These are phyloP conservation scores for Colletotrichum spaethianum DNA, from an alignment of 2,329 filamentous ascomycete genomes.

Conservation along the genomic window DNA sequence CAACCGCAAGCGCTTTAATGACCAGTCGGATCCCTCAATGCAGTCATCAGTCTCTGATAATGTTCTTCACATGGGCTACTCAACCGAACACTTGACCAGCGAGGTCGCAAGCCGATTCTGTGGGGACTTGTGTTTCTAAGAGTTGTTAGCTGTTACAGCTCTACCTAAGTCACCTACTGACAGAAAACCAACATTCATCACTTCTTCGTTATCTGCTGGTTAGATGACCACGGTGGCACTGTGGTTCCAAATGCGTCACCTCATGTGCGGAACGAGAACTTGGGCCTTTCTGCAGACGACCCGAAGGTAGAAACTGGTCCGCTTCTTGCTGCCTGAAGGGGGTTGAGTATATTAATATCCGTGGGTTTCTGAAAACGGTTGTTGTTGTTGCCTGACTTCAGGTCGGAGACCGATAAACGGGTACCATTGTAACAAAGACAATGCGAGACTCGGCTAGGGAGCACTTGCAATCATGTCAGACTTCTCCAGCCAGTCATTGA, in stretches of 20 bases:
- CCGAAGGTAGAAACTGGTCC: slow-evolving; percentile 14
- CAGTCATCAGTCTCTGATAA: neutral
- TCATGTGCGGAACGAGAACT: slow-evolving; percentile 8
- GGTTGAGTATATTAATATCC: slow-evolving; percentile 13
- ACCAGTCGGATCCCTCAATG: slow-evolving; percentile 47
- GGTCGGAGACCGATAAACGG: neutral
- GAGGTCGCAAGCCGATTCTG: neutral
- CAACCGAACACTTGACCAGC: slow-evolving; percentile 13
- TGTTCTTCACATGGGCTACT: too few relatives aligned
- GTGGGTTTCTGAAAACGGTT: neutral
- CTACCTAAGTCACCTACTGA: neutral
- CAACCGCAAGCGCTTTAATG: slow-evolving; percentile 25
- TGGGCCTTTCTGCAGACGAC: slow-evolving; percentile 7
- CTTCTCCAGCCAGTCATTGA: neutral
- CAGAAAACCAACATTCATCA: neutral
- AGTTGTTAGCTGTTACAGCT: neutral
- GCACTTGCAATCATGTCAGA: neutral
- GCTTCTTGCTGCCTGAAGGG: slow-evolving; percentile 13
- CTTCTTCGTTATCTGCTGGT: slow-evolving; percentile 1
- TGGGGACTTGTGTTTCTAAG: neutral
- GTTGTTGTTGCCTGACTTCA: neutral
- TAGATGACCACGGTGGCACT: neutral
- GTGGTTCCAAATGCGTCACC: slow-evolving; percentile 12
- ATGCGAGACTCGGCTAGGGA: too few relatives aligned
- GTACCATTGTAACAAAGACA: too few relatives aligned